Percentiles rank a stretch among this genome's conserved stretches.
phyloP scores from a whole-genome alignment of 495 filamentous ascomycete species.

The Venustampulla echinocandica region DNA sequence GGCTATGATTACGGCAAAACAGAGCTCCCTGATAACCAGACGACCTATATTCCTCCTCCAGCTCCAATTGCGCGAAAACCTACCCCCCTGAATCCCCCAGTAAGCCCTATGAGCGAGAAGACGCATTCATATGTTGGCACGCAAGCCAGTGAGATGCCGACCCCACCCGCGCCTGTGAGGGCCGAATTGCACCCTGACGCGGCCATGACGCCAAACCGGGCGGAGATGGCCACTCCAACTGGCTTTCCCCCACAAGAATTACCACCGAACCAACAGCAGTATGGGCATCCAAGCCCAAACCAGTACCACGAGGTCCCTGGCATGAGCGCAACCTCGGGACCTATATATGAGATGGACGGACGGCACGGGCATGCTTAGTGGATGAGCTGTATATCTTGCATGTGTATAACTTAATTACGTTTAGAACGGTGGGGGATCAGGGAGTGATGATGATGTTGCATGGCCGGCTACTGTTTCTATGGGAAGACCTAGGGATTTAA shows the following conservation, averaged over 20 bases:
- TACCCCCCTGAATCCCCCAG: neutral
- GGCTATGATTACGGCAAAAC: neutral
- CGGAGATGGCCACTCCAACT: neutral
- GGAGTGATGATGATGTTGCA: too few species aligned
- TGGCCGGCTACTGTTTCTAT: too few species aligned
- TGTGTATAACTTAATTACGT: too few species aligned
- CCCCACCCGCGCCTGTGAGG: neutral
- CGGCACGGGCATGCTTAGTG: neutral
- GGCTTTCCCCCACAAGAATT: neutral
- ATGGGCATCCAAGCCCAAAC: neutral
- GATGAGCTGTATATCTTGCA: too few species aligned
- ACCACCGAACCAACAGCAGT: neutral
- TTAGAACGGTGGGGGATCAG: too few species aligned
- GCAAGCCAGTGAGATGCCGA: neutral
- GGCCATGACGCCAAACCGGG: neutral
- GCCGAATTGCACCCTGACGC: neutral
- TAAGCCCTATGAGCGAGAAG: neutral
- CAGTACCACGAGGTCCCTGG: neutral
- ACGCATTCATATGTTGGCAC: neutral
- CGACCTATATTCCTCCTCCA: neutral
- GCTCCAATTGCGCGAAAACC: neutral
- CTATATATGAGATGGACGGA: neutral
- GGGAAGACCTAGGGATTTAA: too few species aligned
- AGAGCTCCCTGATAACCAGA: neutral
- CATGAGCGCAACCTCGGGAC: neutral